These are phyloP conservation scores for Boechera divaricarpa DNA, from an alignment of 345 rosid genomes.

Conservation along the genomic window DNA sequence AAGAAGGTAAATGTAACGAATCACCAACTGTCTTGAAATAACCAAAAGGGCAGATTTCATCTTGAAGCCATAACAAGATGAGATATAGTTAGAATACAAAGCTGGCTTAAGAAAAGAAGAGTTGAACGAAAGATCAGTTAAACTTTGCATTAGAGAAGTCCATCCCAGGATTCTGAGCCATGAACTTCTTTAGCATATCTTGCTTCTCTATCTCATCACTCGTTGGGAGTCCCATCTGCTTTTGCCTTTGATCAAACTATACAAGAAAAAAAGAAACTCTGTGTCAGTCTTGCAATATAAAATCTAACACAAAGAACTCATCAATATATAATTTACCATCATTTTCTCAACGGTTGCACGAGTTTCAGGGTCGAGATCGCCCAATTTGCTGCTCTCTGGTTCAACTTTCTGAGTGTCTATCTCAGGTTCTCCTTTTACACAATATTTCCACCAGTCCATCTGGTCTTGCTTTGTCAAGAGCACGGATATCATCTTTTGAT, in stretches of 20 bases:
- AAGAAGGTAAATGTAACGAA: not conserved
- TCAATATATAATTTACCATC: slow-evolving; percentile 59
- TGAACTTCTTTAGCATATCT: slow-evolving; percentile 83
- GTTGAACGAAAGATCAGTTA: slow-evolving; percentile 5
- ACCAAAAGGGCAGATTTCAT: not conserved
- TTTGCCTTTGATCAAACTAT: slow-evolving; percentile 94
- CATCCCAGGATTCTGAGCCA: slow-evolving; percentile 56
- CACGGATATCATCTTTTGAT: slow-evolving; percentile 47
- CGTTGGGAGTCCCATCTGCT: slow-evolving; percentile 88
- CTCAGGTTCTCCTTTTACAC: slow-evolving; percentile 85
- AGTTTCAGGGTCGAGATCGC: slow-evolving; percentile 85
- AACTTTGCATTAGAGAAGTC: slow-evolving; percentile 42
- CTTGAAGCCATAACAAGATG: slow-evolving; percentile 11
- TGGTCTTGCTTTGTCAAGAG: slow-evolving; percentile 90
- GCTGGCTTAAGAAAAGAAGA: not conserved
- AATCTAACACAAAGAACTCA: not conserved
- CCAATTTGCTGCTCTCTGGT: slow-evolving; percentile 82
- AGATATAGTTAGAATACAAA: not conserved
- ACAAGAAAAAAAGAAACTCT: not conserved
- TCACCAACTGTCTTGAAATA: slow-evolving; percentile 3
- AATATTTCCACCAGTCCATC: slow-evolving; percentile 93
- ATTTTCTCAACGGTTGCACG: slow-evolving; percentile 82
- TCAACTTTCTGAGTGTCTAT: slow-evolving; percentile 94
- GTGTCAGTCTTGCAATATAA: not conserved
- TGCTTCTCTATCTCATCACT: slow-evolving; percentile 90